Base-by-base conservation (phyloP, 169 alveolate species). In the Cryptosporidium andersoni region DNA sequence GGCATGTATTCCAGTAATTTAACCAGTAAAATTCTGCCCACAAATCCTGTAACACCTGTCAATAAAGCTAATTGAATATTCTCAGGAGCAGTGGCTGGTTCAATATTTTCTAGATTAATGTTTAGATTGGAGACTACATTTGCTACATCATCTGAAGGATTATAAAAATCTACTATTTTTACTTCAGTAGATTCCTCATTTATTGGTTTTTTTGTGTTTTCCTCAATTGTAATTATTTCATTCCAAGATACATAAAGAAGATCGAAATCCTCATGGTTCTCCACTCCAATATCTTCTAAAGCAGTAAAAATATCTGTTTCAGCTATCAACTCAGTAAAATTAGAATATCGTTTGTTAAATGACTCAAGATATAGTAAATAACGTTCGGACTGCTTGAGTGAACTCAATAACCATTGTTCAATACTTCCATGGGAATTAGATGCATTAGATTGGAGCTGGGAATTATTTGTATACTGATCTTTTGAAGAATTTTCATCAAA, bases 41-140 rank as follows among this genome's bases (percentile, higher is more conserved):
- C 93, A 51, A 90, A 90, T 3, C 93, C 93, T 1, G 93, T 90
- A 45, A 80, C 92, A 9, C 93, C 93, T 6, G 93, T 90, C 37
- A 90, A 82, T 1, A 90, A 64, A 11, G 85, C 93, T 6, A 39
- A 67, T 66, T 80, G 65, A 74, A 74, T 55, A 43, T 90, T 65
- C 14, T 49, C 56, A 37, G 90, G 90, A 14, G 64, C 65, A 4
- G 82, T 68, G 12, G 80, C 63, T 2, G 94, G 92, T 45, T 42
- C 47, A 11, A 90, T 37, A 1, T 56, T 62, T 60, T 42, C 64
- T 48, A 89, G 81, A 34, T 90, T 91, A 53, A 90, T 81, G 1
- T 80, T 62, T 81, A 90, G 52, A 4, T 51, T 39, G 48, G 14
- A 48, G 12, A 9, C 47, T 9, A 90, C 48, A 7, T 56, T 40